Base-by-base conservation (phyloP, 306 rosid genomes). In the Begonia masoniana region DNA sequence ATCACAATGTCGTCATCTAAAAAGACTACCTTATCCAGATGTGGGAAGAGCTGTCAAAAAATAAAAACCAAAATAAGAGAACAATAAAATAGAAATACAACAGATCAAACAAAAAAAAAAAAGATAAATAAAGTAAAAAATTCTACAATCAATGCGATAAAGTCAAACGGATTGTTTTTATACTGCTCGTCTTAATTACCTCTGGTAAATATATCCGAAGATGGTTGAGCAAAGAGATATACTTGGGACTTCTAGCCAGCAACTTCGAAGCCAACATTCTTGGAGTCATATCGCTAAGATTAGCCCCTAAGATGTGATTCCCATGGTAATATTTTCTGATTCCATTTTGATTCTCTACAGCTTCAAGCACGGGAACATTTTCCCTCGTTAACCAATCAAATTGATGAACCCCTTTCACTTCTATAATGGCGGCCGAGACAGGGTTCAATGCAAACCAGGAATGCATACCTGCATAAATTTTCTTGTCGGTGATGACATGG, bases 391-490 rank as follows among this genome's bases (percentile, higher is more conserved):
- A 83, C 91, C 94, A 91, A 63, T 85, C 96, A 62, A 91, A 91
- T 67, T 91, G 95, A 80, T 91, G 95, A 69, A 81, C 63, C 16
- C 97, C 85, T 74, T 75, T 91, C 74, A 91, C 94, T 73, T 91
- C 97, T 66, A 91, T 83, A 64, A 83, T 75, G 46, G 97, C 95
- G 16, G 97, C 94, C 62, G 76, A 71, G 63, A 64, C 71, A n/a
- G 97, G 83, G 64, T 91, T 83, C 53, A 91, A 69, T 9, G 97
- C 97, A 78, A 91, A 91, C 97, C 97, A 91, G 19, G 97, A 91
- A 78, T 85, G 97, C 97, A 91, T 91, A 57, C 91, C 94, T 9
- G 94, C 91, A 14, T 85, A 91, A 35, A 96, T 85, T 75, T 91
- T 91, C 67, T 83, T 91, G 72, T 91, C 97, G 1, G 97, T 91